Percentiles rank a stretch among this genome's conserved stretches.
Conservation (phyloP, 257 asterid genomes). For the Nicotiana attenuata region DNA sequence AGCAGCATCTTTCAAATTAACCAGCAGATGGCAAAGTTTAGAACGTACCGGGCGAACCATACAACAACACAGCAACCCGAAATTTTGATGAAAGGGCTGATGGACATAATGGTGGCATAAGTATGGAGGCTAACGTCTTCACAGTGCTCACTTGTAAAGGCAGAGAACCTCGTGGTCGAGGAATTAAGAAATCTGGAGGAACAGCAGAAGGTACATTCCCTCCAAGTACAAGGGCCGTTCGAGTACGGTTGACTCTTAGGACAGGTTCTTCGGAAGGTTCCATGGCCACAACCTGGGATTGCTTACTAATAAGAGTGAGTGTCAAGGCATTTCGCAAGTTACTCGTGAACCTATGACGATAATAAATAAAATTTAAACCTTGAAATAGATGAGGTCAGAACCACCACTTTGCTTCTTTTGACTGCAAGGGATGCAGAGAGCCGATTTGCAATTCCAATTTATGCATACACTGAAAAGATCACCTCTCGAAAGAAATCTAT, state of each 20-base stretch:
- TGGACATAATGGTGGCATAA: slow-evolving; percentile 79
- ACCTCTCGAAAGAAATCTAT: slow-evolving; percentile 78
- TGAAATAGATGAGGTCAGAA: slow-evolving; percentile 56
- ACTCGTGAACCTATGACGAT: not conserved
- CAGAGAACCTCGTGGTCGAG: slow-evolving; percentile 29
- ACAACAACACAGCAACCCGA: slow-evolving; percentile 74
- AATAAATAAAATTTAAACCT: slow-evolving; percentile 36
- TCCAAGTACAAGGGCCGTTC: slow-evolving; percentile 91
- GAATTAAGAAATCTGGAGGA: slow-evolving; percentile 65
- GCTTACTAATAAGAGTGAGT: not conserved
- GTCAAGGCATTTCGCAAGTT: not conserved
- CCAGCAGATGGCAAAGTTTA: slow-evolving; percentile 11
- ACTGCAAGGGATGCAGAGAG: slow-evolving; percentile 67
- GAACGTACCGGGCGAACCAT: slow-evolving; percentile 72
- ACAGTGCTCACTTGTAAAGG: slow-evolving; percentile 67
- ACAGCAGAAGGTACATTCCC: slow-evolving; percentile 74
- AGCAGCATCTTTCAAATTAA: slow-evolving; percentile 5
- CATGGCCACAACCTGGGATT: slow-evolving; percentile 68
- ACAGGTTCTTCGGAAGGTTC: slow-evolving; percentile 77
- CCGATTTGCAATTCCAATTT: slow-evolving; percentile 81
- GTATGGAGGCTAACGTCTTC: slow-evolving; percentile 63
- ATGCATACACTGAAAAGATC: slow-evolving; percentile 67
- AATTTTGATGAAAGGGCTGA: slow-evolving; percentile 76
- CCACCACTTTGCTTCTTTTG: slow-evolving; percentile 45
- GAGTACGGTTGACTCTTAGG: slow-evolving; percentile 63